Evolutionary conservation across 345 rosid genomes (phyloP).

Genomic region (Salix purpurea): DNA sequence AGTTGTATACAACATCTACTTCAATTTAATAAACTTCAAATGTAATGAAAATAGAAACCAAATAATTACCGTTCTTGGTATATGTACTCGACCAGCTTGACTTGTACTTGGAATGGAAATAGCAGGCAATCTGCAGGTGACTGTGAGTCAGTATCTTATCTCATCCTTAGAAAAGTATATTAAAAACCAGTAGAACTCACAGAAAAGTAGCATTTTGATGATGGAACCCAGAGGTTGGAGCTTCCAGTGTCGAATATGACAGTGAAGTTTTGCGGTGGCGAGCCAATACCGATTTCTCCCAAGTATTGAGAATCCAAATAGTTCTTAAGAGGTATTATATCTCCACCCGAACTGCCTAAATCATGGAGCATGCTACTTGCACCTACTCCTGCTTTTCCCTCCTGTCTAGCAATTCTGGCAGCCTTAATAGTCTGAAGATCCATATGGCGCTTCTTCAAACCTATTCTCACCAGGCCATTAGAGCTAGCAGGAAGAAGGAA

Average conservation of each 20-base stretch:
- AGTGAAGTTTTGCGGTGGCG: constrained; percentile 68
- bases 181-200: constrained; percentile 38
- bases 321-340: constrained; percentile 57
- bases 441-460: constrained; percentile 57
- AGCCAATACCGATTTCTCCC: constrained; percentile 70
- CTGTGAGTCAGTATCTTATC: neutral
- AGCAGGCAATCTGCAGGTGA: constrained; percentile 61
- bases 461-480: constrained; percentile 46
- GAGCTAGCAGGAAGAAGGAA: constrained; percentile 49
- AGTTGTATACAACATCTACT: neutral
- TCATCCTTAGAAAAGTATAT: neutral
- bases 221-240: constrained; percentile 88
- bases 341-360: constrained; percentile 25
- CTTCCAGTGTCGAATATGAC: constrained; percentile 84
- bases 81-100: constrained; percentile 60
- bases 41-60: neutral
- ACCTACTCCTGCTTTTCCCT: constrained; percentile 10
- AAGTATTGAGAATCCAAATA: constrained; percentile 67
- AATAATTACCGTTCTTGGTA: constrained; percentile 39
- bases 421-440: constrained; percentile 39
- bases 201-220: constrained; percentile 61
- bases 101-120: constrained; percentile 66
- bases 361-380: neutral
- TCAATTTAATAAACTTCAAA: neutral
- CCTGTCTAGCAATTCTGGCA: constrained; percentile 36